These are phyloP conservation scores for Biscogniauxia mediterranea DNA, from an alignment of 2,329 filamentous ascomycete species.

Conservation along the genomic window DNA sequence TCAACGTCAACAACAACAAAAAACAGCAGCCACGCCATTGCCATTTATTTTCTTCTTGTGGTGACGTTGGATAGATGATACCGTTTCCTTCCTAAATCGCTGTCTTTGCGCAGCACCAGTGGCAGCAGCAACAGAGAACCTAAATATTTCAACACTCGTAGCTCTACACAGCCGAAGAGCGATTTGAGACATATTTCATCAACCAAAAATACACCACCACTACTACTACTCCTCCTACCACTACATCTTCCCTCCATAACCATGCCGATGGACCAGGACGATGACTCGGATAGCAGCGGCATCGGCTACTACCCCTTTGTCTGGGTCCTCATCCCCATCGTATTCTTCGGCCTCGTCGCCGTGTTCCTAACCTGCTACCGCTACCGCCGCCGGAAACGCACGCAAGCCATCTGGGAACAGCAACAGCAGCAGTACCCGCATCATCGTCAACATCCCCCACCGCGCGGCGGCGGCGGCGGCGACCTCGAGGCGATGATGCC, in stretches of 20 bases:
- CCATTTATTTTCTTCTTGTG: not conserved
- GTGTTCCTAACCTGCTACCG: conserved; percentile 27
- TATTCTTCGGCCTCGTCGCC: conserved; percentile 23
- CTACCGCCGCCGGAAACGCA: conserved; percentile 22
- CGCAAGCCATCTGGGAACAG: conserved; percentile 17
- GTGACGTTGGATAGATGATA: not conserved
- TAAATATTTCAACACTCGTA: not conserved
- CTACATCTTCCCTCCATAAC: not conserved
- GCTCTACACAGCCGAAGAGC: too few species aligned
- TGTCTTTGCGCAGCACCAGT: not conserved
- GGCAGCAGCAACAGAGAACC: not conserved
- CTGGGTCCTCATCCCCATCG: conserved; percentile 30
- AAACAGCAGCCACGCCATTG: not conserved
- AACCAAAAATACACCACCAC: too few species aligned
- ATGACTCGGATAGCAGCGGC: conserved; percentile 1
- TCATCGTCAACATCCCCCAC: too few species aligned
- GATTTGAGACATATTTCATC: too few species aligned
- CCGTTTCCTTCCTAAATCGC: not conserved
- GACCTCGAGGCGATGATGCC: conserved; percentile 22
- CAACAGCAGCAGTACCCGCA: not conserved
- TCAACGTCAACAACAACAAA: not conserved
- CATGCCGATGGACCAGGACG: not conserved
- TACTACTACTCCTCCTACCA: too few species aligned
- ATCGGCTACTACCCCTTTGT: conserved; percentile 17
- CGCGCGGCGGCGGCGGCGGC: conserved; percentile 10